These are phyloP conservation scores for Hypoxylon sp. DNA, from an alignment of 2,329 filamentous ascomycete genomes.

Conservation along the genomic window DNA sequence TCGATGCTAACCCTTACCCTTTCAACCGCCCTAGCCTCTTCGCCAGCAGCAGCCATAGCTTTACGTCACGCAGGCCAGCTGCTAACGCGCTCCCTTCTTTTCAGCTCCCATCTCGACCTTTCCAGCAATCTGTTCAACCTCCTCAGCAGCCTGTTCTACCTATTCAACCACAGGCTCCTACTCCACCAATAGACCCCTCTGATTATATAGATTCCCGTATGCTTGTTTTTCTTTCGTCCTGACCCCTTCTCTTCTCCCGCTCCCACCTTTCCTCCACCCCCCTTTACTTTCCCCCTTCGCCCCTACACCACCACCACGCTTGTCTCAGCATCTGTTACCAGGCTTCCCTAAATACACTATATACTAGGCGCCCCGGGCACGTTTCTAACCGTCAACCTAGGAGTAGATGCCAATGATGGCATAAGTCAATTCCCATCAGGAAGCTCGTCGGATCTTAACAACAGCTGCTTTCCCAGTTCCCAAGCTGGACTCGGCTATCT, in stretches of 20 bases:
- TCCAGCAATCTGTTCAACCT: not conserved
- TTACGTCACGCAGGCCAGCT: conserved; percentile 74
- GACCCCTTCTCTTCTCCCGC: conserved; percentile 13
- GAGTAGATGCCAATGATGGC: conserved; percentile 62
- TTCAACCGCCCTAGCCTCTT: not conserved
- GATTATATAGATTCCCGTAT: conserved; percentile 38
- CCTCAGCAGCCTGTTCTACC: not conserved
- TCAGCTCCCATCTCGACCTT: conserved; percentile 38
- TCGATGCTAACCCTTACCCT: not conserved
- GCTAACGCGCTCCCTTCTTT: conserved; percentile 68
- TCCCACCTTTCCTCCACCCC: conserved; percentile 7
- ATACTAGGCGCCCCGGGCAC: not conserved
- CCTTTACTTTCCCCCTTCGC: not conserved
- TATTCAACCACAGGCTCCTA: conserved; percentile 33
- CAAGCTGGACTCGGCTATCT: conserved; percentile 62
- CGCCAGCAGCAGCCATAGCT: conserved; percentile 53
- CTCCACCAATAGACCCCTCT: conserved; percentile 44
- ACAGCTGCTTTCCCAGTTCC: conserved; percentile 65
- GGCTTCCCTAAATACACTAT: not conserved
- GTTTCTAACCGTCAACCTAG: conserved; percentile 53
- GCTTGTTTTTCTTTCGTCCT: not conserved
- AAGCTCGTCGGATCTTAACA: conserved; percentile 65
- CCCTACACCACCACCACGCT: not conserved
- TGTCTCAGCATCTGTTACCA: not conserved
- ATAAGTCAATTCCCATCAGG: conserved; percentile 60